A percentile compares a stretch with the other conserved stretches of the same genome.
Evolutionary conservation across 345 rosid species (phyloP).

Genomic region (Laguncularia racemosa): DNA sequence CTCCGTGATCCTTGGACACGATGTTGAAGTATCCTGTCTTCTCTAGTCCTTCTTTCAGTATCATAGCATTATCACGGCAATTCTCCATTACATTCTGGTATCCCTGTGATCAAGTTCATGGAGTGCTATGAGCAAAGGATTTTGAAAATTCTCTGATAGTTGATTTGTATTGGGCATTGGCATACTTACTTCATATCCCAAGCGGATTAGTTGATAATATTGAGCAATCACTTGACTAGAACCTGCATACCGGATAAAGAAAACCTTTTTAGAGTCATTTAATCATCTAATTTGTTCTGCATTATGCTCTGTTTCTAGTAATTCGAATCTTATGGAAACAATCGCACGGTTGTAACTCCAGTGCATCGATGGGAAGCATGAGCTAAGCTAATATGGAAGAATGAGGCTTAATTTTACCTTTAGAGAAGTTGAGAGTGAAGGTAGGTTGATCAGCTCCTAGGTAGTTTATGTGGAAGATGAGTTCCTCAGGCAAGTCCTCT

Average conservation of each 20-base stretch:
- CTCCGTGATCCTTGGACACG: constrained; percentile 79
- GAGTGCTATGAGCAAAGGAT: neutral
- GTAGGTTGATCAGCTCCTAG: constrained; percentile 96
- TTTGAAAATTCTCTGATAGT: neutral
- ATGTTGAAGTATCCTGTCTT: constrained; percentile 64
- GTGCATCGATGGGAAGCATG: no score
- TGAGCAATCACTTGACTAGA: constrained; percentile 84
- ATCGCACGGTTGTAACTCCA: no score
- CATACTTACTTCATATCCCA: constrained; percentile 61
- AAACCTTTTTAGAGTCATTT: neutral
- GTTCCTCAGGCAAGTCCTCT: constrained; percentile 87
- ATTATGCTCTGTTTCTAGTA: no score
- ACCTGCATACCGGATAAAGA: constrained; percentile 25
- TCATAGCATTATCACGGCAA: constrained; percentile 61
- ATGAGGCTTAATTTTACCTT: constrained; percentile 26
- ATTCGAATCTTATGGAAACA: no score
- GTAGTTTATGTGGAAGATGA: constrained; percentile 88
- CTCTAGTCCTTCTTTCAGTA: constrained; percentile 67
- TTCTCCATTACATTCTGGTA: constrained; percentile 90
- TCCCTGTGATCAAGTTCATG: constrained; percentile 30
- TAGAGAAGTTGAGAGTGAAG: constrained; percentile 93
- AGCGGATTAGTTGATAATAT: constrained; percentile 81
- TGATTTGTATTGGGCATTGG: neutral
- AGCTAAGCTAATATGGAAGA: neutral
- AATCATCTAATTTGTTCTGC: no score